Evolutionary conservation across 257 asterid species (phyloP).

Genomic region (Jasminum sambac): DNA sequence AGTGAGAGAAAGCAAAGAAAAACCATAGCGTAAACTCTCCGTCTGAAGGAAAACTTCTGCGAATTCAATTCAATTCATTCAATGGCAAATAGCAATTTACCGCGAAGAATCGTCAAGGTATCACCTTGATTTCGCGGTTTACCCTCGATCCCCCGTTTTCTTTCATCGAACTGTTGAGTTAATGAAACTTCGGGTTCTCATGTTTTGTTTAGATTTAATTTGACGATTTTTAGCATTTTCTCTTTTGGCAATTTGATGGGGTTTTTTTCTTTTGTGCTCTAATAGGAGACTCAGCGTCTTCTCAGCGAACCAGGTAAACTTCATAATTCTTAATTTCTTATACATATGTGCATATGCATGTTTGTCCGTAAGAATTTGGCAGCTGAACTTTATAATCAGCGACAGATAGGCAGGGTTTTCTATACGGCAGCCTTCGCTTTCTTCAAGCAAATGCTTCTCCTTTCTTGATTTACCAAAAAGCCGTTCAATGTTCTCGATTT

Average conservation of each 20-base stretch:
- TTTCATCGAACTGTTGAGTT: conserved; percentile 28
- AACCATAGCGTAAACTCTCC: conserved; percentile 31
- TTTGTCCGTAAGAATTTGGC: neutral
- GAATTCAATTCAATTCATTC: conserved; percentile 48
- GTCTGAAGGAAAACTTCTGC: conserved; percentile 17
- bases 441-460: no score
- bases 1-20: conserved; percentile 9
- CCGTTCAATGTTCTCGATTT: no score
- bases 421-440: no score
- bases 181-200: conserved; percentile 13
- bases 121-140: conserved; percentile 39
- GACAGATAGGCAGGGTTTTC: no score
- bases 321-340: neutral
- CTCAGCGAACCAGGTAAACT: conserved; percentile 93
- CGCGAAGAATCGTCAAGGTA: conserved; percentile 78
- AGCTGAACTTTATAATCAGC: conserved; percentile 6
- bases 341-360: neutral
- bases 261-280: conserved; percentile 23
- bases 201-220: conserved; percentile 4
- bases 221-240: neutral
- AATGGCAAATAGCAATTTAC: conserved; percentile 62
- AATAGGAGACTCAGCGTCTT: conserved; percentile 97
- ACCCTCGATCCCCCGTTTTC: conserved; percentile 49
- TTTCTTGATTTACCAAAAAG: no score
- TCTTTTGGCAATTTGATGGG: neutral